Percentiles rank a stretch among this genome's conserved stretches.
These are phyloP conservation scores for Mycena galericulata DNA, from an alignment of 768 basidiomycete genomes.

Conservation along the genomic window DNA sequence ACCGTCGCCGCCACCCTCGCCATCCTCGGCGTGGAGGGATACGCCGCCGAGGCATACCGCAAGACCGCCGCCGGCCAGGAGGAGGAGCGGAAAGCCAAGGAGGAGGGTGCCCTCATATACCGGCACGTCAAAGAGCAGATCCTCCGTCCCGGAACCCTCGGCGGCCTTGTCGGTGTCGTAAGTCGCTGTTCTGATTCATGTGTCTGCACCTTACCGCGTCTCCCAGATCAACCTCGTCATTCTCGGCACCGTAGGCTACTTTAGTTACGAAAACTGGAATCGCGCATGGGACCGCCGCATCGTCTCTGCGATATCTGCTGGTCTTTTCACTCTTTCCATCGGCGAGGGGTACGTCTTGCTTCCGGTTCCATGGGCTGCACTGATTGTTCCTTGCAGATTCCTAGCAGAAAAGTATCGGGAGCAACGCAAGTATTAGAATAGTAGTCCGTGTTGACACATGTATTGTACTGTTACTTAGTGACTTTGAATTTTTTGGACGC, in stretches of 20 bases:
- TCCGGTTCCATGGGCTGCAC: background rate
- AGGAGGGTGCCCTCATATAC: constrained; percentile 69
- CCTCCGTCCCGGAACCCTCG: constrained; percentile 73
- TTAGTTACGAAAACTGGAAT: constrained; percentile 75
- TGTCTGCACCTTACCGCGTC: constrained; percentile 48
- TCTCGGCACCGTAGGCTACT: constrained; percentile 72
- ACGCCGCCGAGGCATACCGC: constrained; percentile 68
- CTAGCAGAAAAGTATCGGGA: constrained; percentile 37
- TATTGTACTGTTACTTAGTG: background rate
- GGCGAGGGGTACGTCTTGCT: constrained; percentile 70
- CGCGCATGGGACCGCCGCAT: constrained; percentile 73
- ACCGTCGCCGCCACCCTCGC: constrained; percentile 66
- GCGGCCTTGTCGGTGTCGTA: constrained; percentile 74
- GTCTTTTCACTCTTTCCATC: constrained; percentile 70
- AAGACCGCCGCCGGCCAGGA: constrained; percentile 68
- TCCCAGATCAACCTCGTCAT: constrained; percentile 63
- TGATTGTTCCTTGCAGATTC: constrained; percentile 17
- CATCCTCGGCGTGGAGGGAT: constrained; percentile 73
- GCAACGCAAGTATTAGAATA: constrained; percentile 20
- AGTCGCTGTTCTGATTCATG: constrained; percentile 39
- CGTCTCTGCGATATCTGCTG: constrained; percentile 68
- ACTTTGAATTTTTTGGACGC: background rate
- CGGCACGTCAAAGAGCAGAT: constrained; percentile 65
- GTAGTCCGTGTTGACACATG: too few species aligned
- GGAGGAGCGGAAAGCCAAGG: constrained; percentile 66